Percentiles rank a stretch among this genome's conserved stretches.
phyloP scores from a whole-genome alignment of 2,329 filamentous ascomycete species.

The Chrysosporium keratinophilum region DNA sequence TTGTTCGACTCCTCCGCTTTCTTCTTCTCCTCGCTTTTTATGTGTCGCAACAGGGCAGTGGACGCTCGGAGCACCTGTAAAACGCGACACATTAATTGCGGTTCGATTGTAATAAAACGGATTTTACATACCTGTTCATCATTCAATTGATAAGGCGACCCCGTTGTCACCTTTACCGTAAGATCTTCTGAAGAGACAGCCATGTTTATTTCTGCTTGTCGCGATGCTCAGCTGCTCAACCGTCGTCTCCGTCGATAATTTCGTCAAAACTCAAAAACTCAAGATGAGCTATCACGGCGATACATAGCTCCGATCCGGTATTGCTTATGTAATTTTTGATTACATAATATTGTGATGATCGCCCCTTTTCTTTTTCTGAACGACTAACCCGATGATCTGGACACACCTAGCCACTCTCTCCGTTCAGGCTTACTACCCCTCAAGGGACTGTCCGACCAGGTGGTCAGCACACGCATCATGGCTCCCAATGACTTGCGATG shows the following conservation, averaged over 20 bases:
- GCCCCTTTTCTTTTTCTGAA: too few species aligned
- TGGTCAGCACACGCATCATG: too few species aligned
- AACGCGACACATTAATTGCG: background rate
- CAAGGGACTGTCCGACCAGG: too few species aligned
- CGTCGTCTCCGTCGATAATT: background rate
- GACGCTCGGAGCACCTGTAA: slow-evolving; percentile 50
- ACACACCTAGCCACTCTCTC: too few species aligned
- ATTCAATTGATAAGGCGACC: slow-evolving; percentile 41
- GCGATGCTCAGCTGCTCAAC: background rate
- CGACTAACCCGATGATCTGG: too few species aligned
- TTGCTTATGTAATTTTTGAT: background rate
- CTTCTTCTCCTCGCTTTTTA: slow-evolving; percentile 41
- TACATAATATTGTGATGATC: background rate
- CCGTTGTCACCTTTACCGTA: slow-evolving; percentile 33
- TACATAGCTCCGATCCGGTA: background rate
- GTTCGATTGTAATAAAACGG: background rate
- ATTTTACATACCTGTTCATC: slow-evolving; percentile 34
- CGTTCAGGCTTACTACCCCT: too few species aligned
- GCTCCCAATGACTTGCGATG: too few species aligned
- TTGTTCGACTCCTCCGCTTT: slow-evolving; percentile 42
- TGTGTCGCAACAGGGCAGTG: slow-evolving; percentile 48
- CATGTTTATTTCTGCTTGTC: slow-evolving; percentile 23
- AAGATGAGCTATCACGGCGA: background rate
- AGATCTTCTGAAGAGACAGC: slow-evolving; percentile 31
- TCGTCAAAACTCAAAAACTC: background rate